Conservation (phyloP, 1,139 yeast species). For the Wickerhamomyces sp. region DNA sequence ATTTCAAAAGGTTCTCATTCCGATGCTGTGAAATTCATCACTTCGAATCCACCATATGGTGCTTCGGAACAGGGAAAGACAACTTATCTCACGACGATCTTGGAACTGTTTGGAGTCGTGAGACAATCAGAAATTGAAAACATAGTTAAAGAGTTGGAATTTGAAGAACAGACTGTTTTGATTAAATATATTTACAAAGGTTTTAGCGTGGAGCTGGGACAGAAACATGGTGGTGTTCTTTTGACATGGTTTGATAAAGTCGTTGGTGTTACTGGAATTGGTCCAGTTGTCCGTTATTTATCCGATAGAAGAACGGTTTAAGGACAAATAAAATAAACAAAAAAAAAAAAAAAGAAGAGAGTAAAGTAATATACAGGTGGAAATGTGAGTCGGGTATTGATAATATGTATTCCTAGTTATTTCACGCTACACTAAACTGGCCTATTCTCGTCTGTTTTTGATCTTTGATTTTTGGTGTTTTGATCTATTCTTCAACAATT, state of each 20-base stretch:
- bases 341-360: not conserved
- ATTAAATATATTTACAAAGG: constrained; percentile 84
- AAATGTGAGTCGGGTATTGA: too few species aligned
- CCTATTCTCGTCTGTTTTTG: too few species aligned
- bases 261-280: constrained; percentile 78
- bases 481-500: constrained; percentile 11
- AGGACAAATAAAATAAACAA: not conserved
- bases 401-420: too few species aligned
- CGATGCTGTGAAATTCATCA: constrained; percentile 59
- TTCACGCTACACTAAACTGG: too few species aligned
- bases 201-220: constrained; percentile 72
- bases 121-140: constrained; percentile 67
- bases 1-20: constrained; percentile 69
- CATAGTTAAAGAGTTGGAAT: constrained; percentile 51
- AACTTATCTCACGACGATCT: constrained; percentile 49
- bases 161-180: constrained; percentile 71
- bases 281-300: constrained; percentile 81
- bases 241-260: constrained; percentile 92
- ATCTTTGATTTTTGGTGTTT: too few species aligned
- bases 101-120: constrained; percentile 70
- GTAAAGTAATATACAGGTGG: too few species aligned
- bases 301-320: constrained; percentile 79
- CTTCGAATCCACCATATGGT: constrained; percentile 80
- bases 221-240: constrained; percentile 81
- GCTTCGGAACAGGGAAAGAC: constrained; percentile 47